Evolutionary conservation across 768 basidiomycete genomes (phyloP), one percentile per base, ranked within the genome.

Genomic region (Termitomyces bulborhizus): DNA sequence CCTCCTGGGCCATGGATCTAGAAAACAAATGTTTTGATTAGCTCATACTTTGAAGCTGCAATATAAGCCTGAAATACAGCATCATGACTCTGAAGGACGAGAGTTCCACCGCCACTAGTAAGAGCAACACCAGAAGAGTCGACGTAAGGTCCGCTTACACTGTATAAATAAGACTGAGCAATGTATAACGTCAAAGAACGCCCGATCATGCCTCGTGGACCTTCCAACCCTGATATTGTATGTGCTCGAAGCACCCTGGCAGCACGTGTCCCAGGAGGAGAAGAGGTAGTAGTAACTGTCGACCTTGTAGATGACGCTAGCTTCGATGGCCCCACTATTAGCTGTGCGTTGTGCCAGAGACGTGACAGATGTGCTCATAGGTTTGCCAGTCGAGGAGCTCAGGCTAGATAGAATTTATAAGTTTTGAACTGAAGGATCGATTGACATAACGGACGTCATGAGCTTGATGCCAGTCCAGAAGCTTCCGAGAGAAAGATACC

Each of bases 201-300:
- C 13, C 9, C 13, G 6, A 16, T 16, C 11, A 52, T 43, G 76
- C 76, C 66, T 71, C 1, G 69, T 61, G 4, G 78, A 74, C 27
- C 82, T 71, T 18, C 79, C 80, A 31, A 83, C 81, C 7, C 80
- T 75, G 51, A 82, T 84, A 56, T 82, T 84, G 61, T 83, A 83
- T 0, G 80, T 83, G 65, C 77, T 79, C 8, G 66, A 69, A 15
- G 71, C 73, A 3, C 80, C 80, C 26, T 63, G 46, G 65, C 81
- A 82, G 66, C 80, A 82, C 1, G 66, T 67, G 54, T 81, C 80
- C 80, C 80, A 82, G 5, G 75, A 76, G 0, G 74, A 73, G 65
- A 84, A 84, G 16, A 84, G 69, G 59, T 82, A 84, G 65, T 74
- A 82, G 60, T 68, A 82, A 49, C 56, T 71, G 29, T 71, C 71